Evolutionary conservation across 202 grass and related monocot species (phyloP), one percentile per base, ranked within the genome.

Genomic region (Cymbopogon flexuosus): DNA sequence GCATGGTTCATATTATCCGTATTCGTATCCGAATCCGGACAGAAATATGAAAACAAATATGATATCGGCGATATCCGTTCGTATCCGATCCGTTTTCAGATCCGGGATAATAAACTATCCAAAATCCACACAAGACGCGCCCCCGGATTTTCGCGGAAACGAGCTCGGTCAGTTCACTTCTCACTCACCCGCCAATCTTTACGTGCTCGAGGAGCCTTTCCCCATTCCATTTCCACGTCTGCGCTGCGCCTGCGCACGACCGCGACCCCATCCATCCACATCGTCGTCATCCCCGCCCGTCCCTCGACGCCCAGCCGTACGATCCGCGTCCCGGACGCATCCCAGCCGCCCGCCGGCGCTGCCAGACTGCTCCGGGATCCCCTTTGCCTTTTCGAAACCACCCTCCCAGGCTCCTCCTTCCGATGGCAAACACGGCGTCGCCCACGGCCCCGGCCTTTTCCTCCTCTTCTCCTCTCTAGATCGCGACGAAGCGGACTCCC

Each of bases 201-300:
- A 66, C 82, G 82, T 89, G 82, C 72, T 65, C 77, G 29, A 81
- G 46, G 72, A 72, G 72, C 15, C 60, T 87, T 69, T 78, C 66
- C 16, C 58, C 63, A 64, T 47, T 15, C 56, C 63, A 5, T 22
- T 47, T 4, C 43, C 46, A 27, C 27, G 27, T 27, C 27, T 27
- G 27, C 27, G 27, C 27, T 27, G 27, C 45, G 12, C 16, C 8
- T 11, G 18, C 49, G 2, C 52, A 56, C n/a, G n/a, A 56, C 52
- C n/a, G 52, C 52, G 52, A 56, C 52, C 52, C 52, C 52, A 54
- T 52, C 47, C 15, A 54, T 57, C n/a, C 52, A 57, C 19, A 58
- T 29, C 57, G 30, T 31, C 75, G 24, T 35, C 29, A 47, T 22
- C 42, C 76, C 43, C 11, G 47, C 36, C 31, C 23, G 42, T 8